Percentiles rank a stretch among this genome's conserved stretches.
Conservation (phyloP, 2,329 filamentous ascomycete species). For the Verticillium tricorpus region DNA sequence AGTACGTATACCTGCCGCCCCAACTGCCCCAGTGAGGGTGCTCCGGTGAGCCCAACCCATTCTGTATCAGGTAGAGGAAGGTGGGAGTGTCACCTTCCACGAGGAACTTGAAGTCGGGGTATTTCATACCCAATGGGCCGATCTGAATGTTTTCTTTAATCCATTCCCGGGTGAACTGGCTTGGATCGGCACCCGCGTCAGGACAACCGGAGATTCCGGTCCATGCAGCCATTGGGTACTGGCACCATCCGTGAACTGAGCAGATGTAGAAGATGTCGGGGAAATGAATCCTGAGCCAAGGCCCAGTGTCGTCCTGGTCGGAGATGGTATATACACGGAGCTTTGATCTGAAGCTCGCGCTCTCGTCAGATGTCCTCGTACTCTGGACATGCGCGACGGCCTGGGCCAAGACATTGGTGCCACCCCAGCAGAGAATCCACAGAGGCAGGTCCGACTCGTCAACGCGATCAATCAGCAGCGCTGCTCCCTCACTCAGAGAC, state of each 20-base stretch:
- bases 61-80: constrained; percentile 42
- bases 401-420: constrained; percentile 46
- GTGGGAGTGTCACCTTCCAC: constrained; percentile 48
- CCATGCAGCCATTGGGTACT: constrained; percentile 47
- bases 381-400: constrained; percentile 36
- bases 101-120: constrained; percentile 43
- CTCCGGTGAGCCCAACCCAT: constrained; percentile 39
- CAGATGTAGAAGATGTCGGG: constrained; percentile 51
- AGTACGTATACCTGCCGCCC: constrained; percentile 39
- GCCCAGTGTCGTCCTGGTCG: constrained; percentile 53
- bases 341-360: constrained; percentile 28
- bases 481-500: constrained; percentile 29
- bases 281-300: constrained; percentile 49
- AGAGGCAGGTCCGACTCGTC: constrained; percentile 31
- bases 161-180: constrained; percentile 44
- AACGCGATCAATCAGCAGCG: constrained; percentile 30
- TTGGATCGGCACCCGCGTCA: constrained; percentile 30
- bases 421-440: constrained; percentile 49
- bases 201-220: constrained; percentile 39
- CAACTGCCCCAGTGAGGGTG: constrained; percentile 42
- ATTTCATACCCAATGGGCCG: constrained; percentile 33
- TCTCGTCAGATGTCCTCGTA: constrained; percentile 20
- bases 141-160: constrained; percentile 48
- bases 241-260: constrained; percentile 49
- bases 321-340: constrained; percentile 51